Evolutionary conservation across 1,284 basidiomycete genomes (phyloP).

Genomic region (Hortiboletus rubellus): DNA sequence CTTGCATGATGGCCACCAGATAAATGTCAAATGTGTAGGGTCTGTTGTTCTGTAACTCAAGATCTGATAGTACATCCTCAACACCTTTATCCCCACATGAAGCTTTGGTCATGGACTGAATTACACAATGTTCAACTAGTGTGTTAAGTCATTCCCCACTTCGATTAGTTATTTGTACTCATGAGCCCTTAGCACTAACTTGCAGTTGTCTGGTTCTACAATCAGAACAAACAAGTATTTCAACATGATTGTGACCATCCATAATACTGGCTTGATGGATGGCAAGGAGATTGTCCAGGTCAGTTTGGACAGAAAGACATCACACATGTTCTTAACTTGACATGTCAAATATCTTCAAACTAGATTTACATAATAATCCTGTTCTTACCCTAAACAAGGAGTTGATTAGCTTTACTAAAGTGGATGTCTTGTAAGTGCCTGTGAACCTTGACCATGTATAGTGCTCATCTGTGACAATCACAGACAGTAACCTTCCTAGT

Average conservation of each 20-base stretch:
- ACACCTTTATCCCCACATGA: constrained; percentile 21
- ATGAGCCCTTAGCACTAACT: constrained; percentile 10
- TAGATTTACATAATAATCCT: constrained; percentile 67
- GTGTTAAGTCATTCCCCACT: background rate
- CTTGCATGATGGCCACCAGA: constrained; percentile 23
- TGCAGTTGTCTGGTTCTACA: constrained; percentile 14
- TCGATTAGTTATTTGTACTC: background rate
- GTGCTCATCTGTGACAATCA: constrained; percentile 4
- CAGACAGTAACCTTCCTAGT: constrained; percentile 18
- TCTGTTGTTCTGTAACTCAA: background rate
- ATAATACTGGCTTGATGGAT: constrained; percentile 18
- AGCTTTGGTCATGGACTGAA: constrained; percentile 24
- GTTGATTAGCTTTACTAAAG: constrained; percentile 62
- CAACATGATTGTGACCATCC: constrained; percentile 21
- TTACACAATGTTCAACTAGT: constrained; percentile 28
- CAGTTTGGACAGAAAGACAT: background rate
- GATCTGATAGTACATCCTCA: constrained; percentile 19
- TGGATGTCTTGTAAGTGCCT: constrained; percentile 52
- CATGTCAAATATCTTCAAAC: background rate
- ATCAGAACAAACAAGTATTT: constrained; percentile 22
- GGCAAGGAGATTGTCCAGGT: constrained; percentile 30
- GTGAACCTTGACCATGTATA: background rate
- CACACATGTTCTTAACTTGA: background rate
- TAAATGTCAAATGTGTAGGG: background rate
- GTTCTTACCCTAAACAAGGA: constrained; percentile 65